Conservation (phyloP, 225 moss, liverwort and hornwort genomes). For the Marchantia polymorpha region DNA sequence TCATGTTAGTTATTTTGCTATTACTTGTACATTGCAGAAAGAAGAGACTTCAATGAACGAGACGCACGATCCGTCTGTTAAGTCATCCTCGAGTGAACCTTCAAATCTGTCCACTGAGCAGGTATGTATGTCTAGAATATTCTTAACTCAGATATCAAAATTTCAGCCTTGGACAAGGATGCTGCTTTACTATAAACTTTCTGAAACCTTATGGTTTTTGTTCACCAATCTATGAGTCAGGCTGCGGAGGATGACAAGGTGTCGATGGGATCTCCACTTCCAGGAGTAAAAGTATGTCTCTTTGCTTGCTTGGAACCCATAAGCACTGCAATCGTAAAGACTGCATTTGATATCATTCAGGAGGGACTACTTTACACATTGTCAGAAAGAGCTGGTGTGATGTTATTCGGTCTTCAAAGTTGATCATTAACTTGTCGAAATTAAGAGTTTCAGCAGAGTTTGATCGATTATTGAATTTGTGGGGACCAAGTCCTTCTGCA, state of each 20-base stretch:
- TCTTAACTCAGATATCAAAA: not conserved
- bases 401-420: not conserved
- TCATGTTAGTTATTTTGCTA: not conserved
- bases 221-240: conserved; percentile 16
- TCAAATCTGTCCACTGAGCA: not conserved
- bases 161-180: not conserved
- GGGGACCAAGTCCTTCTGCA: not conserved
- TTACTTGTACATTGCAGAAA: conserved; percentile 4
- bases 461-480: not conserved
- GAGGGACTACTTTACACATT: not conserved
- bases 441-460: not conserved
- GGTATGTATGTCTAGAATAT: not conserved
- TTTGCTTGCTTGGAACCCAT: conserved; percentile 6
- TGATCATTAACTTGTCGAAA: not conserved
- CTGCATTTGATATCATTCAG: too few species aligned
- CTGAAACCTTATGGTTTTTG: not conserved
- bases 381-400: not conserved
- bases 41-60: conserved; percentile 17
- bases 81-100: conserved; percentile 11
- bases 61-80: not conserved
- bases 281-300: conserved; percentile 43
- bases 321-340: not conserved
- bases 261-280: conserved; percentile 44
- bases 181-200: not conserved
- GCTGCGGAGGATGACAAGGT: conserved; percentile 36